Evolutionary conservation across 2,329 filamentous ascomycete genomes (phyloP), one percentile per base, ranked within the genome.

Genomic region (Sporothrix phasma): DNA sequence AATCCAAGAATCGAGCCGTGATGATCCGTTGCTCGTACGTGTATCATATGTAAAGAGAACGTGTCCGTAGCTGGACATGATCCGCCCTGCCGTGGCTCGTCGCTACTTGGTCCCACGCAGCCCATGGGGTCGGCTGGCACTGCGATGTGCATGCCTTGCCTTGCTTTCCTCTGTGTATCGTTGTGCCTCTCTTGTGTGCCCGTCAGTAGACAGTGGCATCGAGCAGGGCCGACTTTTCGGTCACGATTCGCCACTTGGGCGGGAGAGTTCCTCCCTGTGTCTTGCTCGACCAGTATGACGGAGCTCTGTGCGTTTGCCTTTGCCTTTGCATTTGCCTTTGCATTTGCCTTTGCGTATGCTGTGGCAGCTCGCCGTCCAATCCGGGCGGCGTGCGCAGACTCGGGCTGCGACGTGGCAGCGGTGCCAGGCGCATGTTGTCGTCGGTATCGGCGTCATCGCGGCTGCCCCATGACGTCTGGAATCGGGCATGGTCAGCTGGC

Each of bases 381-480:
- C 41, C 22, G 5, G 75, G 74, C 47, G 80, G 80, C 17, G 76
- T 76, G 46, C 76, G 78, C 69, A 81, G 72, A 31, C 63, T 66
- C 19, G 66, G 61, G 41, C 65, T 66, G 62, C 68, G 64, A 5
- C 59, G 61, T 3, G 68, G 65, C 13, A 65, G 64, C 1, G 61
- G 65, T 3, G 66, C 64, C 34, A 70, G 49, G 17, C 69, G 69
- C 10, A 67, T 54, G 45, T 69, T 66, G 75, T 95, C 88, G 75
- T 95, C 89, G 69, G 88, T 83, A 76, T 97, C 92, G 72, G 91
- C 92, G 71, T 94, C 92, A 71, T 91, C 90, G 76, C 92, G 88
- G 77, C 91, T 96, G 72, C 92, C 92, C 92, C 92, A 97, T 61
- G 92, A 93, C 51, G 92, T 97, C 92, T 97, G 73, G 17, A 61